Percentiles rank a stretch among this genome's conserved stretches.
These are phyloP conservation scores for Metroxylon sagu DNA, from an alignment of 176 grass and related monocot genomes.

Conservation along the genomic window DNA sequence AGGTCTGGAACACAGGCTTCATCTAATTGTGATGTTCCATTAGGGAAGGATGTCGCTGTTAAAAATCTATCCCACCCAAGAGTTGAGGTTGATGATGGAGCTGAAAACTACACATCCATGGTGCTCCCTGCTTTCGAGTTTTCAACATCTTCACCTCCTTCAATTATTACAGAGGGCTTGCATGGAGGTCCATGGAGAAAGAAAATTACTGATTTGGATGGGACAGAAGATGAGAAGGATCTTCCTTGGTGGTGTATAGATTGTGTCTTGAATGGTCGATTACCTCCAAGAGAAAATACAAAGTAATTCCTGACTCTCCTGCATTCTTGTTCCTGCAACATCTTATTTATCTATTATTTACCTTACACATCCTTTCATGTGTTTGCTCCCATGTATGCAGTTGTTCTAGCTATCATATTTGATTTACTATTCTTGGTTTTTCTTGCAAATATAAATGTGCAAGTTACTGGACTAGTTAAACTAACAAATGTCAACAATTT, in stretches of 20 bases:
- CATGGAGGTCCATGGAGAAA: constrained; percentile 92
- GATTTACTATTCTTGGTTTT: no score
- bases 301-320: constrained; percentile 44
- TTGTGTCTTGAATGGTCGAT: constrained; percentile 50
- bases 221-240: constrained; percentile 70
- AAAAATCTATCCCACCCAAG: constrained; percentile 50
- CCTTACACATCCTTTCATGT: not conserved
- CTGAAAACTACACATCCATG: constrained; percentile 36
- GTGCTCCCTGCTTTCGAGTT: constrained; percentile 73
- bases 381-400: not conserved
- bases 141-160: constrained; percentile 67
- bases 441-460: no score
- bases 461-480: no score
- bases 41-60: constrained; percentile 42
- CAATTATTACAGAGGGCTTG: constrained; percentile 78
- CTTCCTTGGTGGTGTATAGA: constrained; percentile 95
- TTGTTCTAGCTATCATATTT: no score
- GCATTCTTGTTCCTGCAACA: not conserved
- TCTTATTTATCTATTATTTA: not conserved
- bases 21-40: constrained; percentile 53
- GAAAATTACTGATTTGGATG: constrained; percentile 85
- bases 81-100: constrained; percentile 61
- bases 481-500: no score
- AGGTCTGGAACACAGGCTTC: constrained; percentile 44
- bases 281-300: constrained; percentile 78